A percentile compares a stretch with the other conserved stretches of the same genome.
These are phyloP conservation scores for Sarcomyxa edulis DNA, from an alignment of 768 basidiomycete species.

Conservation along the genomic window DNA sequence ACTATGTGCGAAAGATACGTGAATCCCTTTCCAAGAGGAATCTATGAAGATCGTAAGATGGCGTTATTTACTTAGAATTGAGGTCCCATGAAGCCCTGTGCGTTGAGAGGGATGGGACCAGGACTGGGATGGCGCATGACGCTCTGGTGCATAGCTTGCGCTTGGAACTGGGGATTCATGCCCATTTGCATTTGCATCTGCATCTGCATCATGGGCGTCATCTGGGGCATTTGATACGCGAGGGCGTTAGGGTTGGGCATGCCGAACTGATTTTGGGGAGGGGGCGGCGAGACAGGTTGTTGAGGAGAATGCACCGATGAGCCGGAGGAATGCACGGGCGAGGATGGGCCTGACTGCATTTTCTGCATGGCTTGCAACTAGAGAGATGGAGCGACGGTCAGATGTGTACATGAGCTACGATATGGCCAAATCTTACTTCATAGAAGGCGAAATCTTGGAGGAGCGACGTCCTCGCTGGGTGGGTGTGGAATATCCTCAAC, in stretches of 20 bases:
- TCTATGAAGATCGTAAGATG: conserved; percentile 15
- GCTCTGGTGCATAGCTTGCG: conserved; percentile 79
- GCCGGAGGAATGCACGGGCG: conserved; percentile 30
- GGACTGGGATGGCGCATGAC: conserved; percentile 82
- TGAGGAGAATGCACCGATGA: conserved; percentile 36
- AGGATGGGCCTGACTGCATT: conserved; percentile 35
- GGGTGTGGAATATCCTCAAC: conserved; percentile 90
- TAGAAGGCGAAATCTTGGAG: conserved; percentile 93
- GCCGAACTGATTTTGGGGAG: conserved; percentile 36
- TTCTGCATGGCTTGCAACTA: conserved; percentile 89
- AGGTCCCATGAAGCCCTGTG: conserved; percentile 37
- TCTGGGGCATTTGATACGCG: conserved; percentile 52
- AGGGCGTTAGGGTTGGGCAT: conserved; percentile 47
- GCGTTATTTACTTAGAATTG: conserved; percentile 5
- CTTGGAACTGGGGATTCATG: conserved; percentile 47
- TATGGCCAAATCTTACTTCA: conserved; percentile 48
- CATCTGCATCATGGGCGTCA: conserved; percentile 62
- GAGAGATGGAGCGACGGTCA: background rate
- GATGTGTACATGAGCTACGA: background rate
- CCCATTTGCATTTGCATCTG: conserved; percentile 49
- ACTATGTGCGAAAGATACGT: conserved; percentile 3
- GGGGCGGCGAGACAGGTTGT: conserved; percentile 30
- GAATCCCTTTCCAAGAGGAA: conserved; percentile 10
- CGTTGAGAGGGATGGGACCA: conserved; percentile 36
- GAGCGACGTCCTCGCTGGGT: conserved; percentile 88